A percentile compares a stretch with the other conserved stretches of the same genome.
These are phyloP conservation scores for Wickerhamiella allomyrinae DNA, from an alignment of 805 yeast genomes.

Conservation along the genomic window DNA sequence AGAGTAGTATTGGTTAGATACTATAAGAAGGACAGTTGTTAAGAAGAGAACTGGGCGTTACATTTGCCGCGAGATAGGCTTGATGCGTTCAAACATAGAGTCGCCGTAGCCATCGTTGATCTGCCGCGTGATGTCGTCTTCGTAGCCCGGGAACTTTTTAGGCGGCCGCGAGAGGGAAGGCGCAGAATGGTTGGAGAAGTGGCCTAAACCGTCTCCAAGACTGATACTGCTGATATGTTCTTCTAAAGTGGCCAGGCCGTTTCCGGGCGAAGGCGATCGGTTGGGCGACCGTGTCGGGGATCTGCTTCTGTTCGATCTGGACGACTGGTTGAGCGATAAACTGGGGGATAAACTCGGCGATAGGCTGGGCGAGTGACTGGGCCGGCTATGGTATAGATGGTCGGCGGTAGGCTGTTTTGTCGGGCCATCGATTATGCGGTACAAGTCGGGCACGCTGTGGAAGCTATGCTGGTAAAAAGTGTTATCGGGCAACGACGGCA, in stretches of 20 bases:
- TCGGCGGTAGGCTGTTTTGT: background rate
- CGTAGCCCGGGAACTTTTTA: slow-evolving; percentile 3
- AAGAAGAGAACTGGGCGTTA: no score
- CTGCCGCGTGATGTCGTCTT: slow-evolving; percentile 18
- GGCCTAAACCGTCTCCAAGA: background rate
- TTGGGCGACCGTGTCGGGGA: no score
- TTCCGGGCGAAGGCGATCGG: no score
- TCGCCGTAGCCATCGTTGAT: slow-evolving; percentile 26
- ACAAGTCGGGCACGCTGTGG: slow-evolving; percentile 4
- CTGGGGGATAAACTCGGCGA: no score
- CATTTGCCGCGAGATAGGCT: no score
- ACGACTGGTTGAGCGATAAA: no score
- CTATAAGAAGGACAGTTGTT: no score
- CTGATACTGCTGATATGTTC: background rate
- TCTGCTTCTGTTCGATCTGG: no score
- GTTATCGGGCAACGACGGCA: background rate
- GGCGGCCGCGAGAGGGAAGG: background rate
- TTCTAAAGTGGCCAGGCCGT: background rate
- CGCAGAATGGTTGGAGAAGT: background rate
- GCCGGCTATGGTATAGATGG: no score
- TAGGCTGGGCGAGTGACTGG: no score
- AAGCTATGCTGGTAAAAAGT: slow-evolving; percentile 1
- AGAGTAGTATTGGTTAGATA: no score
- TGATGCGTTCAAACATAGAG: slow-evolving; percentile 19
- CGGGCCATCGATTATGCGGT: background rate